phyloP scores from a whole-genome alignment of 805 yeast genomes.

The Hanseniaspora lindneri region DNA sequence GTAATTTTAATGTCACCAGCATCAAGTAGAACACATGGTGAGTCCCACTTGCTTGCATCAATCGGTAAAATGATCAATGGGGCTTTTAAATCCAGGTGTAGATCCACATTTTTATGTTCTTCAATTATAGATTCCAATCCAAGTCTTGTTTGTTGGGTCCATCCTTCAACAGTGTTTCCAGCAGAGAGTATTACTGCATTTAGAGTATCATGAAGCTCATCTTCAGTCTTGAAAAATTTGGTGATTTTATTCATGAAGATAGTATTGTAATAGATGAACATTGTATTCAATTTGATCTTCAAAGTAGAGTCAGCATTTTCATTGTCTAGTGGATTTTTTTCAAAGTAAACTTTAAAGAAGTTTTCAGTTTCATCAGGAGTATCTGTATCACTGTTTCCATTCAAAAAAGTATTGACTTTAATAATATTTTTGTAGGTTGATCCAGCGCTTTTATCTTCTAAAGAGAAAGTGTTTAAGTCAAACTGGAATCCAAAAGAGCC shows the following conservation, averaged over 20 bases:
- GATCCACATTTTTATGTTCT: constrained; percentile 82
- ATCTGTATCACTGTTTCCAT: constrained; percentile 24
- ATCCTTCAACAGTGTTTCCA: constrained; percentile 83
- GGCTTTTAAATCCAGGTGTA: constrained; percentile 82
- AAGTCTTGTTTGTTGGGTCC: constrained; percentile 77
- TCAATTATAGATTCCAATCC: constrained; percentile 89
- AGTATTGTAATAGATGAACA: constrained; percentile 86
- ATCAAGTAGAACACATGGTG: constrained; percentile 85
- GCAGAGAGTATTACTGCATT: constrained; percentile 90
- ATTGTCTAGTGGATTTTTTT: constrained; percentile 73
- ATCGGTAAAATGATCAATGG: constrained; percentile 82
- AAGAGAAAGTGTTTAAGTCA: constrained; percentile 65
- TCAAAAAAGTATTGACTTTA: constrained; percentile 50
- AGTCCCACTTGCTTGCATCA: constrained; percentile 62
- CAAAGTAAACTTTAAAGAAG: constrained; percentile 71
- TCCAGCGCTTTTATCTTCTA: constrained; percentile 74
- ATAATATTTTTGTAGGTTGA: constrained; percentile 80
- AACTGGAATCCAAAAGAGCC: constrained; percentile 64
- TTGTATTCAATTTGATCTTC: constrained; percentile 62
- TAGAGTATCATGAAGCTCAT: constrained; percentile 71
- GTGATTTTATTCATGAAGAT: constrained; percentile 63
- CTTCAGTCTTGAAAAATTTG: constrained; percentile 75
- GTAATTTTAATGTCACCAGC: constrained; percentile 86
- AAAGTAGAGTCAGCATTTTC: constrained; percentile 65
- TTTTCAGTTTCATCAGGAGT: constrained; percentile 35